These are phyloP conservation scores for Verticillium albo-atrum DNA, from an alignment of 2,329 filamentous ascomycete genomes.

Conservation along the genomic window DNA sequence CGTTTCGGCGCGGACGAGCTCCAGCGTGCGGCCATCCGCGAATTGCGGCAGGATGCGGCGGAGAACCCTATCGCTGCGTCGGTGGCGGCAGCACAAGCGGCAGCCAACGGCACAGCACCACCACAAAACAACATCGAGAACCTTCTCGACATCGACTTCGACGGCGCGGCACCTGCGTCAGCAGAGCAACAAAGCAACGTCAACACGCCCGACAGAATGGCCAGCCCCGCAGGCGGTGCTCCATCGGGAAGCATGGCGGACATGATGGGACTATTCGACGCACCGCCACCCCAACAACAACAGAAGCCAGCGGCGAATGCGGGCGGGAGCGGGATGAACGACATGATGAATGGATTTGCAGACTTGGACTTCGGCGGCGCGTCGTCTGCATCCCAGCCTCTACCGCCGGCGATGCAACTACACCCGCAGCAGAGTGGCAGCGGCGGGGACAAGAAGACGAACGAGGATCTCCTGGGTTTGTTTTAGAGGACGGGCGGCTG, in stretches of 20 bases:
- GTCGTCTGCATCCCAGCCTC: constrained; percentile 46
- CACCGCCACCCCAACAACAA: constrained; percentile 48
- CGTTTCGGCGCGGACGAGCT: constrained; percentile 91
- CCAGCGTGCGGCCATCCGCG: constrained; percentile 92
- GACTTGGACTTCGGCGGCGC: constrained; percentile 68
- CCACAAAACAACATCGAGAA: constrained; percentile 85
- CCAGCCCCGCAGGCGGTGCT: constrained; percentile 50
- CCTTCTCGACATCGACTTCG: constrained; percentile 92
- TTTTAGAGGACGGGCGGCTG: constrained; percentile 23
- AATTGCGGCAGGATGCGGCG: constrained; percentile 85
- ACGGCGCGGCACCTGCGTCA: constrained; percentile 87
- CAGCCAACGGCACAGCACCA: constrained; percentile 47
- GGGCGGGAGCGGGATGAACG: constrained; percentile 61
- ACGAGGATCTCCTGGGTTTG: constrained; percentile 53
- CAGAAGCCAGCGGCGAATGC: constrained; percentile 28
- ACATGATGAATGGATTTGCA: constrained; percentile 87
- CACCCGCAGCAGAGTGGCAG: constrained; percentile 27
- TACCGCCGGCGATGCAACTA: constrained; percentile 59
- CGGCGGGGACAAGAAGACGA: constrained; percentile 47
- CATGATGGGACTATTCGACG: constrained; percentile 68
- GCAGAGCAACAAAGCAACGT: constrained; percentile 53
- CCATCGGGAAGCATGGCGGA: constrained; percentile 51
- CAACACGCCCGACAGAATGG: constrained; percentile 65
- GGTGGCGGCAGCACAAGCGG: constrained; percentile 64
- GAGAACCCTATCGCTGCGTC: constrained; percentile 93